Percentiles rank a stretch among this genome's conserved stretches.
These are phyloP conservation scores for Hanseniaspora occidentalis DNA, from an alignment of 805 yeast genomes.

Conservation along the genomic window DNA sequence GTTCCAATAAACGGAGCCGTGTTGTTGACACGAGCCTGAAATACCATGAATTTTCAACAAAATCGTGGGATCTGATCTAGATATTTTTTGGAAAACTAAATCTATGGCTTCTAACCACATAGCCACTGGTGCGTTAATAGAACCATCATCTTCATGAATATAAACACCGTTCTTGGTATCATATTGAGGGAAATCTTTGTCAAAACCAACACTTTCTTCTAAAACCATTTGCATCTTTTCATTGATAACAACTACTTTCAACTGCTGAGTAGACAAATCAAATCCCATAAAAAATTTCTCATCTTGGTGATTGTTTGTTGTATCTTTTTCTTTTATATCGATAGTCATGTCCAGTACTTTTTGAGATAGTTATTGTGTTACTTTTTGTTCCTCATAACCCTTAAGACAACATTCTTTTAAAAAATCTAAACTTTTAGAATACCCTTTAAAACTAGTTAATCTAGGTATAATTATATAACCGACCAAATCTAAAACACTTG, in stretches of 20 bases:
- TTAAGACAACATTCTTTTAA: no score
- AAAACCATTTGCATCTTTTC: slow-evolving; percentile 37
- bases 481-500: no score
- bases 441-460: no score
- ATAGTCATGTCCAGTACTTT: no score
- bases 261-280: slow-evolving; percentile 83
- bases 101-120: slow-evolving; percentile 87
- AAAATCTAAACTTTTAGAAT: no score
- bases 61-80: slow-evolving; percentile 35
- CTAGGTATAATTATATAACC: no score
- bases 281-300: slow-evolving; percentile 44
- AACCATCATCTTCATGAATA: slow-evolving; percentile 38
- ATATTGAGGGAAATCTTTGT: slow-evolving; percentile 46
- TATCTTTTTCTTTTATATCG: background rate
- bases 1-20: slow-evolving; percentile 81
- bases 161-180: slow-evolving; percentile 65
- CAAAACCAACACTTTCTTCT: slow-evolving; percentile 62
- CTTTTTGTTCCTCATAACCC: no score
- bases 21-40: slow-evolving; percentile 86
- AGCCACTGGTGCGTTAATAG: slow-evolving; percentile 67
- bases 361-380: no score
- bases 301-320: background rate
- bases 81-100: slow-evolving; percentile 40
- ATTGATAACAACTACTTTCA: slow-evolving; percentile 61
- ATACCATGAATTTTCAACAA: slow-evolving; percentile 50